Percentiles rank a stretch among this genome's conserved stretches.
These are phyloP conservation scores for Corymbia calophylla DNA, from an alignment of 441 rosid species.

Conservation along the genomic window DNA sequence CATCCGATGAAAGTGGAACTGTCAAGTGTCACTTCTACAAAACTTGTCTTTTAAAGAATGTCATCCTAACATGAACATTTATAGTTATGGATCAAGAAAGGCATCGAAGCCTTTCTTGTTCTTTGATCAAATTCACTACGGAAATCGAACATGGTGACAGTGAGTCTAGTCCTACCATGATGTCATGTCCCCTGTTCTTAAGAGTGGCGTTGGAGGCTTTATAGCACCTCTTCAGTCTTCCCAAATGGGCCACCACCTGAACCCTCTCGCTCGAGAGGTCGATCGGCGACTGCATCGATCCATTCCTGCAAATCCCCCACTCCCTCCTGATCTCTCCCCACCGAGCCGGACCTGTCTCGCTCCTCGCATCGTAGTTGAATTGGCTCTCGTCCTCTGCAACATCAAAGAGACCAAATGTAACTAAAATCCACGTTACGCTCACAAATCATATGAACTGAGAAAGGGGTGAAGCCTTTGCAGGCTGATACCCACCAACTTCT, in stretches of 20 bases:
- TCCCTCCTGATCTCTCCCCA: constrained; percentile 69
- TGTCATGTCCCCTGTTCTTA: constrained; percentile 81
- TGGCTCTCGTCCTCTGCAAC: constrained; percentile 53
- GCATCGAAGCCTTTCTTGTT: background rate
- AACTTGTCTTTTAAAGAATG: background rate
- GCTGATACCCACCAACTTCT: background rate
- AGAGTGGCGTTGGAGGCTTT: constrained; percentile 48
- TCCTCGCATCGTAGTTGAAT: constrained; percentile 30
- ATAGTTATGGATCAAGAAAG: background rate
- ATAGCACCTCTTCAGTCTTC: constrained; percentile 41
- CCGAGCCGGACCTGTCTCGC: constrained; percentile 36
- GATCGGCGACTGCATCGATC: constrained; percentile 76
- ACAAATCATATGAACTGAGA: background rate
- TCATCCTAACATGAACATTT: background rate
- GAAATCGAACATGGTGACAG: background rate
- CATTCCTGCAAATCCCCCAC: constrained; percentile 62
- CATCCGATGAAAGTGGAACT: background rate
- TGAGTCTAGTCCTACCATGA: constrained; percentile 37
- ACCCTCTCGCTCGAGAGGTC: constrained; percentile 52
- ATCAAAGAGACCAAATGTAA: background rate
- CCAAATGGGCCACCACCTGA: constrained; percentile 34
- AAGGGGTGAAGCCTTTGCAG: background rate
- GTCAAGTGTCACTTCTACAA: background rate
- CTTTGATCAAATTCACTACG: background rate
- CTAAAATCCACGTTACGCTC: background rate